Percentiles rank a stretch among this genome's conserved stretches.
Evolutionary conservation across 2,329 filamentous ascomycete species (phyloP).

Genomic region (Hortaea werneckii): DNA sequence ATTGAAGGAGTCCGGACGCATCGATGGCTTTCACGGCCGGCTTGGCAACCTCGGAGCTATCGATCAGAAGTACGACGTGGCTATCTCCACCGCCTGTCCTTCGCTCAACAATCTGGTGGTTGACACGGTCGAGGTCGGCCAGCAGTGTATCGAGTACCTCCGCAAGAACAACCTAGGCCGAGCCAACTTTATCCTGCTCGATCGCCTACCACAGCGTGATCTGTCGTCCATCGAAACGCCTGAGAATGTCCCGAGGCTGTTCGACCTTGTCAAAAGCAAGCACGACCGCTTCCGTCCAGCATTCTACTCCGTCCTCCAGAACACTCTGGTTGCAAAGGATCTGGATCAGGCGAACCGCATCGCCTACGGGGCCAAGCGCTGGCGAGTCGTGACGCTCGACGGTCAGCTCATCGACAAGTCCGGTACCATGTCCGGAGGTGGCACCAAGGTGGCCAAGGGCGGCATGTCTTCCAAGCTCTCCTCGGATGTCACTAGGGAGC

Average conservation of each 20-base stretch:
- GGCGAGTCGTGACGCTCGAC: constrained; percentile 91
- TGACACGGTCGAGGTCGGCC: constrained; percentile 87
- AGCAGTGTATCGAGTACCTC: constrained; percentile 96
- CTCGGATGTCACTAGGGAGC: constrained; percentile 77
- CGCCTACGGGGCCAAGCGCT: constrained; percentile 84
- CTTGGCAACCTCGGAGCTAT: constrained; percentile 91
- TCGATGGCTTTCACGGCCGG: constrained; percentile 92
- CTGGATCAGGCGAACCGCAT: constrained; percentile 95
- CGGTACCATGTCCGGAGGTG: constrained; percentile 97
- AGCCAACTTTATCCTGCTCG: constrained; percentile 92
- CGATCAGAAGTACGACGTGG: constrained; percentile 86
- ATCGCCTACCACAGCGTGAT: constrained; percentile 72
- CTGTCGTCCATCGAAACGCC: constrained; percentile 75
- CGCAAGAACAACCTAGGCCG: constrained; percentile 94
- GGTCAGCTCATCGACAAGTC: constrained; percentile 96
- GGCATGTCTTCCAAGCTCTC: constrained; percentile 94
- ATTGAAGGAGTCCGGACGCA: constrained; percentile 88
- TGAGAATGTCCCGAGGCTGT: constrained; percentile 82
- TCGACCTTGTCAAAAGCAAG: constrained; percentile 84
- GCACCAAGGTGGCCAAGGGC: constrained; percentile 78
- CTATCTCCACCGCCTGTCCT: constrained; percentile 93
- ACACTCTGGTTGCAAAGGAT: constrained; percentile 87
- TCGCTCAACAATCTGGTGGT: constrained; percentile 93
- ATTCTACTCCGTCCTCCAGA: constrained; percentile 91
- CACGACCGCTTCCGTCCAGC: constrained; percentile 78